These are phyloP conservation scores for Coemansia sp. DNA, from an alignment of 192 early-diverging fungal genomes.

Conservation along the genomic window DNA sequence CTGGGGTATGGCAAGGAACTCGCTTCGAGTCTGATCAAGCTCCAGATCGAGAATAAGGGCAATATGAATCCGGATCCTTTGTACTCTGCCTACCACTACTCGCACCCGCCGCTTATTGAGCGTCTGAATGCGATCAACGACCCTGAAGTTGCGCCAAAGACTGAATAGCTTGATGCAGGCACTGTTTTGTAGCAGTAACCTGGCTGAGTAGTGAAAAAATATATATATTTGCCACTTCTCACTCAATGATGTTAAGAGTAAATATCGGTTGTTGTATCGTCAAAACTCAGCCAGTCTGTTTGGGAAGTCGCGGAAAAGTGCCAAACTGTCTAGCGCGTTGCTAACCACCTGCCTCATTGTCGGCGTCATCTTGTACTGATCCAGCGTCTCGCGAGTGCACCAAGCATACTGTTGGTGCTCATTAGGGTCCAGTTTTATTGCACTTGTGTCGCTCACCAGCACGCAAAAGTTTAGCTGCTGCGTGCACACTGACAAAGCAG, in stretches of 20 bases:
- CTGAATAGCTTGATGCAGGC: constrained; percentile 22
- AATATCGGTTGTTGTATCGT: neutral
- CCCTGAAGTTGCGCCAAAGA: constrained; percentile 54
- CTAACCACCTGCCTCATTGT: constrained; percentile 38
- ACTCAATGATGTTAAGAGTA: neutral
- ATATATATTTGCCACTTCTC: too few species aligned
- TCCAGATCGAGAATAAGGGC: constrained; percentile 87
- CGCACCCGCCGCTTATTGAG: constrained; percentile 91
- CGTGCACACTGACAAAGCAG: constrained; percentile 15
- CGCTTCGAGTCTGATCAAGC: constrained; percentile 80
- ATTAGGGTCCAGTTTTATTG: constrained; percentile 22
- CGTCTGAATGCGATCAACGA: constrained; percentile 68
- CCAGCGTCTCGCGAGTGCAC: constrained; percentile 32
- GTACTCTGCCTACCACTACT: constrained; percentile 90
- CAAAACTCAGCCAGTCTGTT: neutral
- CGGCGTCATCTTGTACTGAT: constrained; percentile 37
- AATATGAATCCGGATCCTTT: constrained; percentile 84
- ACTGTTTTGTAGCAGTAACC: neutral
- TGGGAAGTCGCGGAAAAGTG: neutral
- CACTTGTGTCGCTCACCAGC: neutral
- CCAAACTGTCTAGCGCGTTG: constrained; percentile 22
- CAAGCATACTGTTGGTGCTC: constrained; percentile 47
- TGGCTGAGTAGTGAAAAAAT: neutral
- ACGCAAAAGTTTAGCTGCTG: constrained; percentile 52
- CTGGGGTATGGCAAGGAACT: constrained; percentile 77